Evolutionary conservation across 371 early-diverging fungal genomes (phyloP), one percentile per base, ranked within the genome.

Genomic region (Rhizopus microsporus): DNA sequence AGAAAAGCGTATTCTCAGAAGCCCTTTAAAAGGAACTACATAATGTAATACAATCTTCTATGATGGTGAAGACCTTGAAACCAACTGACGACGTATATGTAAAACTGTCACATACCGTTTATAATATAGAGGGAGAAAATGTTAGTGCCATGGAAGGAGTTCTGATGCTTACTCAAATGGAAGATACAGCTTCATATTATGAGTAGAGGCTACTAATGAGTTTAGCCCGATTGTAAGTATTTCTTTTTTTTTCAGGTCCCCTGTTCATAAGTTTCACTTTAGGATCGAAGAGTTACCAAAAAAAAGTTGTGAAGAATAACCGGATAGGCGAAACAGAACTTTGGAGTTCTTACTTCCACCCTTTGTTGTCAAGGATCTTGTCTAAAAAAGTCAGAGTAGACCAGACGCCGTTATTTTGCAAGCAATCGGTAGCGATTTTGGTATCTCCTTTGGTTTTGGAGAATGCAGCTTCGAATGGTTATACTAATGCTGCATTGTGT

Each of bases 211-310:
- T 42, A 0, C 15, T 42, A n/a, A 42, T 42, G 15, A n/a, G 42
- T 42, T 42, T 42, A 42, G 42, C 42, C 42, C 13, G 42, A 42
- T 42, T 42, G 42, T 42, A 42, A 42, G 42, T 42, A 42, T 42
- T 42, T 42, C 15, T 42, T n/a, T 42, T 42, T 42, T 42, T 42
- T 42, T 42, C 42, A 42, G 13, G n/a, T 42, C 15, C 42, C 42
- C 42, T 42, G 42, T 42, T 42, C 42, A 42, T 42, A 42, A 42
- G n/a, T 42, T 42, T 42, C 42, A 42, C 15, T 42, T 42, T 42
- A 42, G 42, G 4, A 42, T 42, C 42, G 42, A 42, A 42, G 15
- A 42, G 42, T n/a, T 42, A 42, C 42, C 42, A 1, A 42, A 42
- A n/a, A 42, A 1, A n/a, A n/a, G n/a, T n/a, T 42, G 42, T 42